Conservation (phyloP, 768 basidiomycete genomes). For the Leccinum barrowsii region DNA sequence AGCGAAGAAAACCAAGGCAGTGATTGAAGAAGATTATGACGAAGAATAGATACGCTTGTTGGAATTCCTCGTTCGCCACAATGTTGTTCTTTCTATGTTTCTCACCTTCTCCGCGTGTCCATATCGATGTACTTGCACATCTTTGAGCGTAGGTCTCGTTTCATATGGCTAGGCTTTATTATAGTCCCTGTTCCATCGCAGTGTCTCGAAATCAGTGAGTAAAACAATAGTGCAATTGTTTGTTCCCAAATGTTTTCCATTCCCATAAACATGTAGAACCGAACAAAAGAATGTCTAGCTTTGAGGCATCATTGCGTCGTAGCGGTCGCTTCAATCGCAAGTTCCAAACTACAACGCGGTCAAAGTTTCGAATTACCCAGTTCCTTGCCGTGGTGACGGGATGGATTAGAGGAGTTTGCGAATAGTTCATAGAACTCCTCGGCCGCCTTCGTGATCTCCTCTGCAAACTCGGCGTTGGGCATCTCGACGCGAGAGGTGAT, state of each 20-base stretch:
- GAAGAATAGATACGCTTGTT: constrained; percentile 20
- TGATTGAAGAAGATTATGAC: constrained; percentile 42
- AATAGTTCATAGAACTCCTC: constrained; percentile 71
- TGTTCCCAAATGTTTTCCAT: not conserved
- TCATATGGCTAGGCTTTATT: constrained; percentile 6
- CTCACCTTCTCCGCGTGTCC: not conserved
- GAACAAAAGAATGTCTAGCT: not conserved
- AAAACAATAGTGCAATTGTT: not conserved
- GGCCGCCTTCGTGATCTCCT: constrained; percentile 62
- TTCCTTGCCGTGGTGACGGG: not conserved
- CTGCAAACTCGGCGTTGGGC: constrained; percentile 71
- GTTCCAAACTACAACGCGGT: not conserved
- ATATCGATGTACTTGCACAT: constrained; percentile 10
- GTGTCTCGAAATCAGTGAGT: not conserved
- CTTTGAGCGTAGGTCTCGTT: constrained; percentile 2
- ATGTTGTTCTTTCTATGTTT: constrained; percentile 9
- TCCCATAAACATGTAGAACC: not conserved
- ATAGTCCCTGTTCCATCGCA: not conserved
- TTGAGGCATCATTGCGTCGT: not conserved
- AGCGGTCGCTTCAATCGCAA: not conserved
- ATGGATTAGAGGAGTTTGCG: constrained; percentile 5
- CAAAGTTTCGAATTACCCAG: constrained; percentile 18
- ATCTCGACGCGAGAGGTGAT: constrained; percentile 83
- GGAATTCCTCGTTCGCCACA: not conserved
- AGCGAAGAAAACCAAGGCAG: constrained; percentile 42